Percentiles rank a stretch among this genome's conserved stretches.
phyloP scores from a whole-genome alignment of 2,329 filamentous ascomycete genomes.

The Aureobasidium sp. region DNA sequence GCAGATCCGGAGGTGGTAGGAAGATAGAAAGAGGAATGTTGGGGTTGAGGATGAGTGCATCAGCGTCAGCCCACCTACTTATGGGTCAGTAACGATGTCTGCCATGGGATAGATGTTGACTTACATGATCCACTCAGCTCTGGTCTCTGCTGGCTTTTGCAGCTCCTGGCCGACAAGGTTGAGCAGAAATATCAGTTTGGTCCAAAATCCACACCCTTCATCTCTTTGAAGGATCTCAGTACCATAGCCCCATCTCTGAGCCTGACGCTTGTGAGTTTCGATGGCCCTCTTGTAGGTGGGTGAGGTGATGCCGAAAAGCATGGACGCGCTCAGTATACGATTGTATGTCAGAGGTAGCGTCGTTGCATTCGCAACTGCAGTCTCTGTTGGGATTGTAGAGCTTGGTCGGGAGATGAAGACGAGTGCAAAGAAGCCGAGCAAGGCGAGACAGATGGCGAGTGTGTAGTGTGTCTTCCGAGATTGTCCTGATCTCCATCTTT shows the following conservation, averaged over 20 bases:
- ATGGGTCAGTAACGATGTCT: no score
- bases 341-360: neutral
- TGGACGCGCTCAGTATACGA: constrained; percentile 30
- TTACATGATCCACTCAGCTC: constrained; percentile 33
- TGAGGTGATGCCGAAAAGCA: constrained; percentile 28
- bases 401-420: neutral
- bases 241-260: constrained; percentile 32
- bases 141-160: constrained; percentile 28
- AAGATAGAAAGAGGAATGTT: constrained; percentile 34
- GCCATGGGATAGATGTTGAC: neutral
- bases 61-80: constrained; percentile 31
- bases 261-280: constrained; percentile 32
- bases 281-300: constrained; percentile 34
- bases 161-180: constrained; percentile 30
- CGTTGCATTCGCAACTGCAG: neutral
- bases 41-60: constrained; percentile 35
- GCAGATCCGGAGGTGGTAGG: constrained; percentile 28
- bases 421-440: neutral
- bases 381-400: neutral
- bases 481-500: neutral
- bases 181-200: constrained; percentile 36
- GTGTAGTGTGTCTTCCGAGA: neutral
- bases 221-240: constrained; percentile 32
- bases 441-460: neutral
- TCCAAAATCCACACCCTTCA: constrained; percentile 36